Conservation (phyloP, 2,329 filamentous ascomycete genomes). For the Monosporascus sp. region DNA sequence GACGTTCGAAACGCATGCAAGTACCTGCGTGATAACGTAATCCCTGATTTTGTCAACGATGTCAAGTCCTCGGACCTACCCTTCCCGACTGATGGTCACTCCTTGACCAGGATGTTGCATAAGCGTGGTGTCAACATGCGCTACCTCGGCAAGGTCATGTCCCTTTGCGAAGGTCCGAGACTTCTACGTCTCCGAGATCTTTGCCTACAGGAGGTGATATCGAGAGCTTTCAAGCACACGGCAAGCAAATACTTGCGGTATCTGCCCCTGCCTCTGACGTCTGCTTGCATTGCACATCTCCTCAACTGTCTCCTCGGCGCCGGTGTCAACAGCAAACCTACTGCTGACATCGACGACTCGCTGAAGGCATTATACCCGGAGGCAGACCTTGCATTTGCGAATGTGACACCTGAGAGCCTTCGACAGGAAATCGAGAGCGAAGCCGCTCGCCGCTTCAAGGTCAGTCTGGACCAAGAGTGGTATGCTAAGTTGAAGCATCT, state of each 20-base stretch:
- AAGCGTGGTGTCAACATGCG: constrained; percentile 96
- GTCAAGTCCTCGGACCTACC: constrained; percentile 88
- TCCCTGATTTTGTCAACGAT: constrained; percentile 82
- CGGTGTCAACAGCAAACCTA: constrained; percentile 70
- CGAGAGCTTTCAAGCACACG: constrained; percentile 93
- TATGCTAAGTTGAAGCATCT: constrained; percentile 61
- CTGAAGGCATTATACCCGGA: constrained; percentile 75
- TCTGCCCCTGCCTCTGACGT: constrained; percentile 73
- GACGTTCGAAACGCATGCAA: constrained; percentile 81
- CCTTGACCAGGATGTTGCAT: constrained; percentile 81
- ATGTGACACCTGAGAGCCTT: constrained; percentile 69
- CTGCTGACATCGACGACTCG: constrained; percentile 68
- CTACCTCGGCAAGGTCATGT: constrained; percentile 83
- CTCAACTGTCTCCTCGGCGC: constrained; percentile 88
- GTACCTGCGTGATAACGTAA: constrained; percentile 68
- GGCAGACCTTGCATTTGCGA: constrained; percentile 74
- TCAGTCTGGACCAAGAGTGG: constrained; percentile 65
- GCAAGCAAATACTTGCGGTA: constrained; percentile 73
- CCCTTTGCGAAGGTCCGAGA: constrained; percentile 63
- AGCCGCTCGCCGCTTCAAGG: constrained; percentile 69
- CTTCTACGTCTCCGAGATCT: constrained; percentile 74
- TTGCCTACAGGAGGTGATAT: constrained; percentile 84
- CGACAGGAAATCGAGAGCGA: constrained; percentile 66
- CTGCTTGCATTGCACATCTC: constrained; percentile 76
- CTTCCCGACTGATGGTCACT: constrained; percentile 98